Evolutionary conservation across 306 rosid genomes (phyloP), one percentile per base, ranked within the genome.

Genomic region (Quercus parvula): DNA sequence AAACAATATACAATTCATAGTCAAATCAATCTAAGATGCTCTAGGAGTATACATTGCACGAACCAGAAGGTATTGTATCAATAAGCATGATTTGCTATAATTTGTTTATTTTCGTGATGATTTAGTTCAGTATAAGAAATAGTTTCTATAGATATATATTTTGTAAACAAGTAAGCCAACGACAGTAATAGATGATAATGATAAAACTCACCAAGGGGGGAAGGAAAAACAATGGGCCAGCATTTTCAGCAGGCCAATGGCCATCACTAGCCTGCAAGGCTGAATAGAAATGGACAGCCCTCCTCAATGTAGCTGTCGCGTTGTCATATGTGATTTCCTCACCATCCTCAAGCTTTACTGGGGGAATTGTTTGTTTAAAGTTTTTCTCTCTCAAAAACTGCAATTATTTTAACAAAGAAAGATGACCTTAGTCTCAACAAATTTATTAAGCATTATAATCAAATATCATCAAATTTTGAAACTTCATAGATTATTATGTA

Each of bases 181-280:
- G 44, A 38, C 0, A 38, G 10, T 38, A 38, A 7, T 6, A 46
- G 17, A 12, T 9, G 3, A 12, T 22, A 24, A 38, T 24, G 14
- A 14, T 9, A 62, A 61, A 30, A 57, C 82, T 79, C 28, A 92
- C 95, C 86, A 94, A 64, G 17, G 97, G 98, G 49, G 94, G 98
- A 33, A 87, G 78, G 71, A 85, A 94, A 79, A 89, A 94, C 78
- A 91, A 81, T 17, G 93, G 89, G 1, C 98, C 97, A 3, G 98
- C 86, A 80, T 85, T 86, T 76, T 90, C 89, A 8, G 96, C 90
- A 18, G 96, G 97, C 97, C 97, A 93, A 69, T 93, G 97, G 56
- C 97, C 97, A 84, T 91, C 87, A 31, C 62, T 81, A 4, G 92
- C 86, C 33, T 93, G 96, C 81, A 91, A 66, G 6, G 91, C 89